Evolutionary conservation across 352 stramenopile genomes (phyloP), one percentile per base, ranked within the genome.

Genomic region (Globisporangium cederbergense): DNA sequence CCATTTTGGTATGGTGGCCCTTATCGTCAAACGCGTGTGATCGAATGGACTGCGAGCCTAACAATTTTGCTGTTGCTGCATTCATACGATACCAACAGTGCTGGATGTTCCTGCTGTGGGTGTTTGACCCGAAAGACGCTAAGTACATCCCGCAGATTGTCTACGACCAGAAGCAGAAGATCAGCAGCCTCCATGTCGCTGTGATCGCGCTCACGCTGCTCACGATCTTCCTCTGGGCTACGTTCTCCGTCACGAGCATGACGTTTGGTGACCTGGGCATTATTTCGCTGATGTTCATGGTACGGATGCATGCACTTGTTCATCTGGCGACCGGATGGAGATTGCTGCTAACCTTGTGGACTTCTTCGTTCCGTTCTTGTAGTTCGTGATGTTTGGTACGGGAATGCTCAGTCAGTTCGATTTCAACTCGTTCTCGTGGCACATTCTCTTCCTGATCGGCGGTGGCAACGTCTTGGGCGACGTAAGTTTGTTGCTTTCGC

Each of bases 391-490:
- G 83, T 96, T 97, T 67, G 88, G 88, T 47, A 89, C 83, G 6
- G 89, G 88, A 28, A 95, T 95, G 76, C 75, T 97, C 8, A 96
- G 85, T 50, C 84, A 97, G 72, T 95, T 97, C 34, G 91, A 98
- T 72, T 97, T 98, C 65, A 97, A 98, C 65, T 97, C 86, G 52
- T 96, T 98, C 62, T 97, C 89, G 16, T 98, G 91, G 91, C 91
- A 98, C 67, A 97, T 96, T 61, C 74, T 98, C 13, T 97, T 97
- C 65, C 68, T 98, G 20, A 96, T 98, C 34, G 91, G 91, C 9
- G 91, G 91, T 34, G 89, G 91, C 66, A 97, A 97, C 65, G 91
- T 98, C 8, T 70, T 98, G 16, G 91, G 91, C 52, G 90, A 97
- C 76, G 89, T 95, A 74, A 60, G 81, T 60, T 43, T 58, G 22